Percentiles rank a stretch among this genome's conserved stretches.
Evolutionary conservation across 2,329 filamentous ascomycete species (phyloP).

Genomic region (Ophiocordyceps robertsii): DNA sequence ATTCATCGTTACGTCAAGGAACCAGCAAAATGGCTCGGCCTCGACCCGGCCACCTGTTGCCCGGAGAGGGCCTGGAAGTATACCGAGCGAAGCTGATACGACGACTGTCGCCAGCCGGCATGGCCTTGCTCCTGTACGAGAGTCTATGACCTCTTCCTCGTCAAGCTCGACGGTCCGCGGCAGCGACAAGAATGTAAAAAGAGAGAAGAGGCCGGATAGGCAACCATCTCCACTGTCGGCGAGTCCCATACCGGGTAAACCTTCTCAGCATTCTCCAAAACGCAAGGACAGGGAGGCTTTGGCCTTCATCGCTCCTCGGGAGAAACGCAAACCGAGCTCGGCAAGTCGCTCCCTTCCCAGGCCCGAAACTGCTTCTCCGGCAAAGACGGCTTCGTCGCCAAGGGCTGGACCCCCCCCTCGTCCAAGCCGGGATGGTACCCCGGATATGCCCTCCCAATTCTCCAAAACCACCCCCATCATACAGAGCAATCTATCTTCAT

Average conservation of each 20-base stretch:
- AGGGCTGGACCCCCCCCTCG: conserved; percentile 36
- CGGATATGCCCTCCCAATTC: conserved; percentile 44
- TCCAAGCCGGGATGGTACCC: conserved; percentile 56
- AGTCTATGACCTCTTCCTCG: conserved; percentile 59
- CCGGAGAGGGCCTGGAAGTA: conserved; percentile 41
- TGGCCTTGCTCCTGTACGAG: conserved; percentile 51
- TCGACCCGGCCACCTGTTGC: conserved; percentile 47
- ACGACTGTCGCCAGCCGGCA: conserved; percentile 33
- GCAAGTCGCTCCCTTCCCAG: conserved; percentile 20
- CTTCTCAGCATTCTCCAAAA: conserved; percentile 40
- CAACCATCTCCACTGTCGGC: conserved; percentile 35
- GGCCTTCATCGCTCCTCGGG: conserved; percentile 22
- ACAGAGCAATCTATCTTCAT: conserved; percentile 45
- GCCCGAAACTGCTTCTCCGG: conserved; percentile 10
- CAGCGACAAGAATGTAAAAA: conserved; percentile 26
- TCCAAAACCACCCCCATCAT: conserved; percentile 40
- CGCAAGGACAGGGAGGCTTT: conserved; percentile 22
- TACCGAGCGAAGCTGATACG: conserved; percentile 32
- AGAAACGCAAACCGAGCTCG: conserved; percentile 14
- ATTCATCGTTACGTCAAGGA: conserved; percentile 27
- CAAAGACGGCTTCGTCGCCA: conserved; percentile 13
- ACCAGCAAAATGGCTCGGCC: conserved; percentile 40
- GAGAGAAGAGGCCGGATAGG: conserved; percentile 27
- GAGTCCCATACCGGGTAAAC: conserved; percentile 49
- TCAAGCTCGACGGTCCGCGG: conserved; percentile 55